Conservation (phyloP, 1,139 yeast genomes). For the Scheffersomyces parashehatae region DNA sequence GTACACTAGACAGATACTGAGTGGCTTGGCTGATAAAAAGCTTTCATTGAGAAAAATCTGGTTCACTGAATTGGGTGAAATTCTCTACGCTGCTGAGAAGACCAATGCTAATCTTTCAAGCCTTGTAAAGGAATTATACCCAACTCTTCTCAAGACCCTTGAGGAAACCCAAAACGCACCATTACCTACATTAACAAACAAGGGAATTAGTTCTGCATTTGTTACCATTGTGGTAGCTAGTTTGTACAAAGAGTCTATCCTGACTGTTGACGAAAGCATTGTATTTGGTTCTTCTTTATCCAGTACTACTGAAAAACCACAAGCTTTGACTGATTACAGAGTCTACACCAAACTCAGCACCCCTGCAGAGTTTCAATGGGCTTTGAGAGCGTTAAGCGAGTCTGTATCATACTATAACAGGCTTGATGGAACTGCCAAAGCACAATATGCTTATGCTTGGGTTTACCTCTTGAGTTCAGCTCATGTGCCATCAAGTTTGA, state of each 20-base stretch:
- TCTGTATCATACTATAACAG: conserved; percentile 10
- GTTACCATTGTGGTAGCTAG: conserved; percentile 30
- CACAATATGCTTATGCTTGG: conserved; percentile 38
- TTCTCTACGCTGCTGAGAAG: conserved; percentile 8
- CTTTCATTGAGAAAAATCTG: conserved; percentile 64
- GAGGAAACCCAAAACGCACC: conserved; percentile 50
- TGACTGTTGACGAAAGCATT: conserved; percentile 13
- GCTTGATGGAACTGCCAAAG: conserved; percentile 8
- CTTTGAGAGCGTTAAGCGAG: conserved; percentile 40
- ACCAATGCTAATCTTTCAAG: conserved; percentile 5
- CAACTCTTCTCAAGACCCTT: conserved; percentile 36
- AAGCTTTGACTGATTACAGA: conserved; percentile 46
- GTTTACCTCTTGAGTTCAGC: conserved; percentile 42
- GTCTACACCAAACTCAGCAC: conserved; percentile 50
- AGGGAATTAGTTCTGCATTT: conserved; percentile 51
- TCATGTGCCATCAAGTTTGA: conserved; percentile 32
- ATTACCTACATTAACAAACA: conserved; percentile 47
- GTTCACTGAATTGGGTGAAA: conserved; percentile 54
- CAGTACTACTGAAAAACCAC: conserved; percentile 38
- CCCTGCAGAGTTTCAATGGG: conserved; percentile 53
- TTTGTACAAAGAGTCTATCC: conserved; percentile 5
- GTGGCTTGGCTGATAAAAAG: conserved; percentile 70
- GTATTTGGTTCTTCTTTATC: conserved; percentile 24
- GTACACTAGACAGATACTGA: conserved; percentile 35
- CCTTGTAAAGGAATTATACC: conserved; percentile 22